Percentiles rank a stretch among this genome's conserved stretches.
These are phyloP conservation scores for Raphanus hybrid DNA, from an alignment of 441 rosid genomes.

Conservation along the genomic window DNA sequence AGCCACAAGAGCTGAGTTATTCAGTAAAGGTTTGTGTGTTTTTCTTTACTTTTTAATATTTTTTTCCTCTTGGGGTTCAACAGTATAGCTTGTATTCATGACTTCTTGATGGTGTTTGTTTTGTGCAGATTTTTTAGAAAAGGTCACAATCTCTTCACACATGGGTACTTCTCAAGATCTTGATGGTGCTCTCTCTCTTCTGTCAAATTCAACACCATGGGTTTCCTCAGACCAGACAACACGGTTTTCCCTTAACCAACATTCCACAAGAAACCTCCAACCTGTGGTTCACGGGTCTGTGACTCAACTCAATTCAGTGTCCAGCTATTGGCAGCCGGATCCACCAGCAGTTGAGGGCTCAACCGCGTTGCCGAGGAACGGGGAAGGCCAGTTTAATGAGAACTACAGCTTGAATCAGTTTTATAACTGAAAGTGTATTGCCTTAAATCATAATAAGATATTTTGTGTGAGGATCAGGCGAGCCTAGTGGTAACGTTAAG, in stretches of 20 bases:
- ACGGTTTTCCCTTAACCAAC: slow-evolving; percentile 49
- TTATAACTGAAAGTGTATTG: slow-evolving; percentile 32
- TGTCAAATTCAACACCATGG: slow-evolving; percentile 80
- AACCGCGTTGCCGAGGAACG: slow-evolving; percentile 41
- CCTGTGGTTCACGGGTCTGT: slow-evolving; percentile 43
- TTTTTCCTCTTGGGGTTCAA: neutral
- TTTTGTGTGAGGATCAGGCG: slow-evolving; percentile 11
- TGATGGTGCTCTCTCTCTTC: slow-evolving; percentile 99
- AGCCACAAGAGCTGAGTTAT: slow-evolving; percentile 28
- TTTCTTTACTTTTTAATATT: neutral
- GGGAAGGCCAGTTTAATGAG: slow-evolving; percentile 48
- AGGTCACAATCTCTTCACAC: slow-evolving; percentile 57
- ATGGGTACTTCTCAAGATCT: slow-evolving; percentile 62
- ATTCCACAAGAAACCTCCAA: slow-evolving; percentile 47
- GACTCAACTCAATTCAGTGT: slow-evolving; percentile 43
- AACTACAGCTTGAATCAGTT: slow-evolving; percentile 37
- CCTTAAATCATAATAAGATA: slow-evolving; percentile 21
- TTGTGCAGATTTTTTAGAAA: slow-evolving; percentile 52
- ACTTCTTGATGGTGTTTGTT: slow-evolving; percentile 10
- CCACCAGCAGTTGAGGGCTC: slow-evolving; percentile 46
- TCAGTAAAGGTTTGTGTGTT: slow-evolving; percentile 51
- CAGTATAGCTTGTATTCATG: neutral
- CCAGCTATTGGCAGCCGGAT: slow-evolving; percentile 59
- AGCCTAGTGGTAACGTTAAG: slow-evolving; percentile 6
- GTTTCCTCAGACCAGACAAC: slow-evolving; percentile 55